These are phyloP conservation scores for Aurantiochytrium sp. DNA, from an alignment of 108 stramenopile species.

Conservation along the genomic window DNA sequence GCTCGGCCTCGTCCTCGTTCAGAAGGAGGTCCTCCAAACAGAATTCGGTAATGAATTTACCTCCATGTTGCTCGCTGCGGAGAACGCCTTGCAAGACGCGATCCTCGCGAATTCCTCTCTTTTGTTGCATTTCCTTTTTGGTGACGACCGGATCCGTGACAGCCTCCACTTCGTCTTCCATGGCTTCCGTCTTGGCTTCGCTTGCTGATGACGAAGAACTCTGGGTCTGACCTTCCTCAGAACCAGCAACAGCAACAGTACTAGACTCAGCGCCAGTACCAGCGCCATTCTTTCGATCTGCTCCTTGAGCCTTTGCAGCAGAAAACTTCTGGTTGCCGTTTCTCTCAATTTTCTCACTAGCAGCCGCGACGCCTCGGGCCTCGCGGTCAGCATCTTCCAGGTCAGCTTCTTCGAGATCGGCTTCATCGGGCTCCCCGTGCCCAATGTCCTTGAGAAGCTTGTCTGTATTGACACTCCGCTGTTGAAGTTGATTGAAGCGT, in stretches of 20 bases:
- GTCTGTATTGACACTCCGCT: not conserved
- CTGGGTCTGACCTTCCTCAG: not conserved
- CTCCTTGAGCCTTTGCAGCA: too few species aligned
- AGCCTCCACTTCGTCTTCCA: not conserved
- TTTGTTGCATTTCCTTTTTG: not conserved
- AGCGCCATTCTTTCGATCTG: too few species aligned
- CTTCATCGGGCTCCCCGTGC: too few species aligned
- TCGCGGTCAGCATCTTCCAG: too few species aligned
- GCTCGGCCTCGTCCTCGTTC: conserved; percentile 6
- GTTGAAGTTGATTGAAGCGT: not conserved
- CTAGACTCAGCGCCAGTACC: too few species aligned
- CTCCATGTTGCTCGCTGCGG: not conserved
- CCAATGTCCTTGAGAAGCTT: not conserved
- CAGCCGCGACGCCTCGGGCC: too few species aligned
- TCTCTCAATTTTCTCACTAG: too few species aligned
- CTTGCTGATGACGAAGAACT: not conserved
- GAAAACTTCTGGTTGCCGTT: too few species aligned
- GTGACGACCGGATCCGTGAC: not conserved
- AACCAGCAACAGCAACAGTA: too few species aligned
- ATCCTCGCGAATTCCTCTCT: not conserved
- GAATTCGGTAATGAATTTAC: not conserved
- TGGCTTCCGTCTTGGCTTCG: not conserved
- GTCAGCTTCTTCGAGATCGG: too few species aligned
- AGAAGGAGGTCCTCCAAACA: not conserved
- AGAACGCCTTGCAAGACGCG: not conserved